Conservation (phyloP, 1,284 basidiomycete species). For the Volvariella volvacea region DNA sequence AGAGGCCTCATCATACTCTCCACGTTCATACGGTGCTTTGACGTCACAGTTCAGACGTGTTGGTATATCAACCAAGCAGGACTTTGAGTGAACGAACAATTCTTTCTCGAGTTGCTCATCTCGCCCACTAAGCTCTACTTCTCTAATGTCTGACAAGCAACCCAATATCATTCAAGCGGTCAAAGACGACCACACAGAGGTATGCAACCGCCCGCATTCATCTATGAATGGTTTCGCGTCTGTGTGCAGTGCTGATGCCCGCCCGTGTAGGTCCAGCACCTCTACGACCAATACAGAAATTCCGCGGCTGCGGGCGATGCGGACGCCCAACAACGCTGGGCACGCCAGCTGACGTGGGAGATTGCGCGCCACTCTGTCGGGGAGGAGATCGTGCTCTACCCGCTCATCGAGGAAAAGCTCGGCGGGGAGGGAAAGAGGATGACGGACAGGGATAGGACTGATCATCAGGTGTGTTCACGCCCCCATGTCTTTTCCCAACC, state of each 20-base stretch:
- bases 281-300: constrained; percentile 44
- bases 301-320: constrained; percentile 29
- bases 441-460: constrained; percentile 50
- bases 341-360: constrained; percentile 52
- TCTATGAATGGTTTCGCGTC: neutral
- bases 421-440: constrained; percentile 45
- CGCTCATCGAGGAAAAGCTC: constrained; percentile 57
- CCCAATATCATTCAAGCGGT: too few species aligned
- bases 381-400: constrained; percentile 64
- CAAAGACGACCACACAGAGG: constrained; percentile 41
- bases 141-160: too few species aligned
- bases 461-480: constrained; percentile 45
- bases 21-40: too few species aligned
- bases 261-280: too few species aligned
- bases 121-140: too few species aligned
- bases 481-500: neutral
- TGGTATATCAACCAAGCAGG: too few species aligned
- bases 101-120: too few species aligned
- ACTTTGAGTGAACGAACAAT: too few species aligned
- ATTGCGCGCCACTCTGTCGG: constrained; percentile 56
- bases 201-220: constrained; percentile 9
- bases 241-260: constrained; percentile 20
- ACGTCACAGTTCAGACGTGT: too few species aligned
- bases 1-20: too few species aligned
- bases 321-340: constrained; percentile 48